A percentile compares a stretch with the other conserved stretches of the same genome.
phyloP scores from a whole-genome alignment of 768 basidiomycete species.

The Lentinula raphanica region DNA sequence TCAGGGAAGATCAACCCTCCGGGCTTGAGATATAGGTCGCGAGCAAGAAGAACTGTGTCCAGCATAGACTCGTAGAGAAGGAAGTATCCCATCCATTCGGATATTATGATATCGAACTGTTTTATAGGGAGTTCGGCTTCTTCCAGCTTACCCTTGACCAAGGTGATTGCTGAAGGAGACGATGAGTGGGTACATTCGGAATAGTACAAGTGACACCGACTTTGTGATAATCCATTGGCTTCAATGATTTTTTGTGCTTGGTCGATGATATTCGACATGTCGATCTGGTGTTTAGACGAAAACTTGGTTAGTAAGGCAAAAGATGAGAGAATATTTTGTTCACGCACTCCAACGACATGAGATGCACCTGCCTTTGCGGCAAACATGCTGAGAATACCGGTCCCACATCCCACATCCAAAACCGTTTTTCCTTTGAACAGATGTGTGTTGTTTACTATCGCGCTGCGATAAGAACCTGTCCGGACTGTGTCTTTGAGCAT shows the following conservation, averaged over 20 bases:
- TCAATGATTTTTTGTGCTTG: slow-evolving; percentile 96
- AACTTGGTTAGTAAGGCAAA: slow-evolving; percentile 10
- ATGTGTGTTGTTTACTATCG: slow-evolving; percentile 92
- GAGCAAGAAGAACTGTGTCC: slow-evolving; percentile 93
- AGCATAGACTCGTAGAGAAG: slow-evolving; percentile 99
- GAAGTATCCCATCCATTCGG: slow-evolving; percentile 99
- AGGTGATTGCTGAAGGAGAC: slow-evolving; percentile 71
- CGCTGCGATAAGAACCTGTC: slow-evolving; percentile 90
- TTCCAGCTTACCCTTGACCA: slow-evolving; percentile 97
- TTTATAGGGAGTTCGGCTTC: slow-evolving; percentile 84
- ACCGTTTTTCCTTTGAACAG: slow-evolving; percentile 97
- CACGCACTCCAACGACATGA: slow-evolving; percentile 84
- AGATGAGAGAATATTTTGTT: slow-evolving; percentile 1
- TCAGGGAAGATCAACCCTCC: slow-evolving; percentile 95
- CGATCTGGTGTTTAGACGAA: slow-evolving; percentile 76
- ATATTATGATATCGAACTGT: slow-evolving; percentile 97
- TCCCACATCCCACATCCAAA: slow-evolving; percentile 97
- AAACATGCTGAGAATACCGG: slow-evolving; percentile 97
- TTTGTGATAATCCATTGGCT: slow-evolving; percentile 93
- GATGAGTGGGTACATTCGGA: slow-evolving; percentile 6
- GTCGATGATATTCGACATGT: slow-evolving; percentile 99
- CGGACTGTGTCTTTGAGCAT: slow-evolving; percentile 98
- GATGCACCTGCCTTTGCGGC: slow-evolving; percentile 93
- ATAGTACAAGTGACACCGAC: slow-evolving; percentile 42
- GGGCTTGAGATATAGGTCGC: slow-evolving; percentile 93